A percentile compares a stretch with the other conserved stretches of the same genome.
phyloP scores from a whole-genome alignment of 176 grass and related monocot genomes.

The Lolium multiflorum region DNA sequence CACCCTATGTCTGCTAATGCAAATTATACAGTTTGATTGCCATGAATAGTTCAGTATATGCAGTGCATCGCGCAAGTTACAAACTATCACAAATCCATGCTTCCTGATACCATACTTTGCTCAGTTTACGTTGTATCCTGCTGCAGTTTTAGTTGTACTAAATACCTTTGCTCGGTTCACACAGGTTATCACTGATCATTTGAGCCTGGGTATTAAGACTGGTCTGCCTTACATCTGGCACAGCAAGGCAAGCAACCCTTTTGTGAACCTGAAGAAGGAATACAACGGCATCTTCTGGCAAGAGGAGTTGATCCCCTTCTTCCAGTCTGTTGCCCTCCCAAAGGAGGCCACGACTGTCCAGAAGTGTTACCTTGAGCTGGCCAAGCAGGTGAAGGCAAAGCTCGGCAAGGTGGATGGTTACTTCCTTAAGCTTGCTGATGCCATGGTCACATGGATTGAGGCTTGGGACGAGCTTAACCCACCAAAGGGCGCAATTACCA shows the following conservation, averaged over 20 bases:
- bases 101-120: neutral
- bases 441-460: conserved; percentile 80
- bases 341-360: conserved; percentile 63
- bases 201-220: conserved; percentile 68
- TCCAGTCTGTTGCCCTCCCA: conserved; percentile 55
- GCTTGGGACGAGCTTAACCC: conserved; percentile 76
- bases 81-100: neutral
- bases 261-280: conserved; percentile 75
- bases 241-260: conserved; percentile 76
- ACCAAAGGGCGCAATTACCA: conserved; percentile 26
- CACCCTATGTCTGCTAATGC: neutral
- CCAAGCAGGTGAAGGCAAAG: conserved; percentile 60
- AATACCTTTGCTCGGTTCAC: conserved; percentile 5
- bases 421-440: conserved; percentile 71
- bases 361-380: conserved; percentile 66
- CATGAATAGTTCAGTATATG: neutral
- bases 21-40: neutral
- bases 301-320: conserved; percentile 77
- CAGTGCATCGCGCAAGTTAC: neutral
- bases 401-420: conserved; percentile 61
- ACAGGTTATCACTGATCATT: conserved; percentile 68
- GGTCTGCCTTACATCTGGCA: conserved; percentile 78
- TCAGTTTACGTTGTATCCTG: neutral
- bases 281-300: conserved; percentile 80
- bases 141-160: neutral